These are phyloP conservation scores for Aspergillus udagawae DNA, from an alignment of 2,329 filamentous ascomycete species.

Conservation along the genomic window DNA sequence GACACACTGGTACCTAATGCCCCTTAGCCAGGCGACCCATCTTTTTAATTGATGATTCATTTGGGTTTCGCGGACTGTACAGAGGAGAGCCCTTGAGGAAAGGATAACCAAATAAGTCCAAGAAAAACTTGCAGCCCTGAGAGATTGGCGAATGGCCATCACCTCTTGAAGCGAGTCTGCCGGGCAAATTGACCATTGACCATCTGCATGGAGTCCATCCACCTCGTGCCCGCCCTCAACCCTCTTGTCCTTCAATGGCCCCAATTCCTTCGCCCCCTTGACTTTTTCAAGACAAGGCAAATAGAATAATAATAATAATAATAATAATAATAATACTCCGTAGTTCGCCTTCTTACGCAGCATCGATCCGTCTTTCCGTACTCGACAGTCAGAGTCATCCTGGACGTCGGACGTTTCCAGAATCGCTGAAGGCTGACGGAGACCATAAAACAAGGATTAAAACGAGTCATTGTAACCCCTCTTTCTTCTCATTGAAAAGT, in stretches of 20 bases:
- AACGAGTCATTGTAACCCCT: neutral
- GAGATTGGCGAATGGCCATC: neutral
- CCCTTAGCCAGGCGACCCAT: neutral
- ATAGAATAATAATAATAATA: neutral
- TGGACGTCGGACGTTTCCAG: neutral
- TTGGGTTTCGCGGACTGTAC: neutral
- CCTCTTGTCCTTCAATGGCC: neutral
- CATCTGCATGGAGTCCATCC: neutral
- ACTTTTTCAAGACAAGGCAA: neutral
- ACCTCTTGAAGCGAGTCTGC: neutral
- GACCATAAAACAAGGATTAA: neutral
- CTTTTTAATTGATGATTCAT: neutral
- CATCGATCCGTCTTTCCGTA: neutral
- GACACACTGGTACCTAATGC: neutral
- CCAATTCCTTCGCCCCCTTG: neutral
- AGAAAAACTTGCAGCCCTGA: neutral
- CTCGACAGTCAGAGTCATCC: neutral
- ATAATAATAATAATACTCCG: neutral
- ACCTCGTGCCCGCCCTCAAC: neutral
- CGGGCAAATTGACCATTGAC: neutral
- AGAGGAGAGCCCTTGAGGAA: neutral
- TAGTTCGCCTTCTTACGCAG: neutral
- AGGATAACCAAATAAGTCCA: neutral
- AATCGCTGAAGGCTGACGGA: neutral
- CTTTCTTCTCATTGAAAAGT: neutral